Percentiles rank a stretch among this genome's conserved stretches.
Conservation (phyloP, 179 eudicot genomes). For the Monotropa hypopitys region DNA sequence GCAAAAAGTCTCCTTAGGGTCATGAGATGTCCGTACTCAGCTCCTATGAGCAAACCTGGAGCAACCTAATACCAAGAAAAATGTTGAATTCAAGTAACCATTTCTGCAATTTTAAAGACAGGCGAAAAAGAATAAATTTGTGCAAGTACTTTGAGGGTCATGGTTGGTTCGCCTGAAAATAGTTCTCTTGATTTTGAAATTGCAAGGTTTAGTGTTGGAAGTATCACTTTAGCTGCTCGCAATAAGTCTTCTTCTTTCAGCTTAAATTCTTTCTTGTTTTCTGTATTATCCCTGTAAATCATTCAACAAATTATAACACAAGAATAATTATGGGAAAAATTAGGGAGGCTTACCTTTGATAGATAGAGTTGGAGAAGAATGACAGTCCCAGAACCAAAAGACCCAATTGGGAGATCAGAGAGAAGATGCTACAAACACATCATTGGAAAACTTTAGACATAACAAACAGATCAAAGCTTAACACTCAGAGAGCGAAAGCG, state of each 20-base stretch:
- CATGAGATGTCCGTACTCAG: slow-evolving; percentile 76
- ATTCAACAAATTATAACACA: no score
- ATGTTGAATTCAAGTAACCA: not conserved
- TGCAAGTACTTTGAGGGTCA: slow-evolving; percentile 64
- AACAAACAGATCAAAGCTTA: not conserved
- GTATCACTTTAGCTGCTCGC: slow-evolving; percentile 43
- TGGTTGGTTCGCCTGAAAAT: slow-evolving; percentile 93
- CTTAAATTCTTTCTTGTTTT: slow-evolving; percentile 24
- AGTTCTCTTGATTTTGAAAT: slow-evolving; percentile 45
- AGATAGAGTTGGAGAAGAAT: slow-evolving; percentile 53
- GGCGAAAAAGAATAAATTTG: not conserved
- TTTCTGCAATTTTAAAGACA: not conserved
- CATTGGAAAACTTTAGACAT: not conserved
- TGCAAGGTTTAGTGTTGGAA: slow-evolving; percentile 61
- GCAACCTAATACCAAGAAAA: slow-evolving; percentile 39
- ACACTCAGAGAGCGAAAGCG: not conserved
- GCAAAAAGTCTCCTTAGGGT: slow-evolving; percentile 72
- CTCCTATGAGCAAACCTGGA: slow-evolving; percentile 50
- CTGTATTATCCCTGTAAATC: slow-evolving; percentile 31
- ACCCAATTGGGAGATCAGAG: slow-evolving; percentile 65
- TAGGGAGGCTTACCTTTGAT: slow-evolving; percentile 33
- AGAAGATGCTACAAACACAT: slow-evolving; percentile 47
- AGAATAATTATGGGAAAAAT: not conserved
- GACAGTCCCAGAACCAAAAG: slow-evolving; percentile 61
- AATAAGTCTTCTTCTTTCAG: slow-evolving; percentile 67